phyloP scores from a whole-genome alignment of 2,329 filamentous ascomycete genomes.

The Botrytis medusae region DNA sequence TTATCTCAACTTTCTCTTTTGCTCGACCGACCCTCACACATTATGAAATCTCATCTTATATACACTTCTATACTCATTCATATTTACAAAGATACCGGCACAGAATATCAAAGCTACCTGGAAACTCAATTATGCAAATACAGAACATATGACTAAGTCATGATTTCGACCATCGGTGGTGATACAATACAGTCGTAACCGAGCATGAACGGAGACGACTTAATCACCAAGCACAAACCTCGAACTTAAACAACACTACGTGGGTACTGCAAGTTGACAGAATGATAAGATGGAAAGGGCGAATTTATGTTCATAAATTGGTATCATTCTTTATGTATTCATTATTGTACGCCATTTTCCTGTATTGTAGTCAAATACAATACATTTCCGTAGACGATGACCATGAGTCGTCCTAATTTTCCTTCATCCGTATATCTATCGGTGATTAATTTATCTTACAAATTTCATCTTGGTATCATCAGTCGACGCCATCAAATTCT shows the following conservation, averaged over 20 bases:
- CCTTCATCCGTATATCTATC: background rate
- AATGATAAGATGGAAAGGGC: background rate
- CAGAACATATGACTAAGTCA: background rate
- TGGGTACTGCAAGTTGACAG: background rate
- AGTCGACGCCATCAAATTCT: slow-evolving; percentile 7
- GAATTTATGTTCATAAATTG: background rate
- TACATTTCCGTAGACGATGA: background rate
- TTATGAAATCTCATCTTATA: background rate
- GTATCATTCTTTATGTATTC: slow-evolving; percentile 6
- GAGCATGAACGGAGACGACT: background rate
- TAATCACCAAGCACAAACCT: background rate
- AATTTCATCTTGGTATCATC: background rate
- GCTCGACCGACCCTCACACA: background rate
- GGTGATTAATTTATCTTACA: background rate
- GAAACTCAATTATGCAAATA: background rate
- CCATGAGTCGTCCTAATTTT: background rate
- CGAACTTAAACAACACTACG: background rate
- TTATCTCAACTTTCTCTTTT: background rate
- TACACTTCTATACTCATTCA: background rate
- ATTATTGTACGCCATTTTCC: slow-evolving; percentile 2
- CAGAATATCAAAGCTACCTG: background rate
- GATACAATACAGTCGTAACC: background rate
- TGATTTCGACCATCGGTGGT: background rate
- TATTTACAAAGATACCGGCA: background rate
- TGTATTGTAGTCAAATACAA: background rate